phyloP scores from a whole-genome alignment of 129 eudicot species.

The Chrysanthemum lavandulifolium region DNA sequence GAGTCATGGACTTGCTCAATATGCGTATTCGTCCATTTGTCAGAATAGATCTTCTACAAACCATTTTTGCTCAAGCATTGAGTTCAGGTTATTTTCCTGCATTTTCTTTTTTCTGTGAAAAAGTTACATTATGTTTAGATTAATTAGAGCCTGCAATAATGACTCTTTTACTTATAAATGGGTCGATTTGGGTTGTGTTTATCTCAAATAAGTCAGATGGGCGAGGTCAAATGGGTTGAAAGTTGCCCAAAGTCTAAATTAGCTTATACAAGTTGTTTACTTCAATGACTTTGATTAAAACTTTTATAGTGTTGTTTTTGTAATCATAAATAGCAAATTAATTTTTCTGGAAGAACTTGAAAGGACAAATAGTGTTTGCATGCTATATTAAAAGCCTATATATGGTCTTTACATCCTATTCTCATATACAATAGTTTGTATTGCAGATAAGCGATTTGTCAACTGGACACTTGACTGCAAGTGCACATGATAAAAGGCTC shows the following conservation, averaged over 20 bases:
- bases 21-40: constrained; percentile 77
- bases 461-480: constrained; percentile 86
- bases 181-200: no score
- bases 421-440: constrained; percentile 6
- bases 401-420: background rate
- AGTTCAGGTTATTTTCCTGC: constrained; percentile 57
- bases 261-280: no score
- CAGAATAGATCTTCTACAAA: constrained; percentile 80
- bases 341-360: no score
- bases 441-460: constrained; percentile 62
- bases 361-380: no score
- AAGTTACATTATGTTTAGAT: background rate
- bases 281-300: no score
- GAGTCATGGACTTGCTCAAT: constrained; percentile 68
- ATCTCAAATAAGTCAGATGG: no score
- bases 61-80: constrained; percentile 56
- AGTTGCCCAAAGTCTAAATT: no score
- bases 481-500: constrained; percentile 75
- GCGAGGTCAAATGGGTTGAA: no score
- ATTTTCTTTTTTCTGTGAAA: constrained; percentile 3
- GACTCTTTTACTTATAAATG: no score
- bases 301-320: no score
- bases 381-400: background rate
- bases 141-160: background rate
- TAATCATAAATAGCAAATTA: no score